Evolutionary conservation across 805 yeast species (phyloP).

Genomic region (Cyberlindnera saturnus): DNA sequence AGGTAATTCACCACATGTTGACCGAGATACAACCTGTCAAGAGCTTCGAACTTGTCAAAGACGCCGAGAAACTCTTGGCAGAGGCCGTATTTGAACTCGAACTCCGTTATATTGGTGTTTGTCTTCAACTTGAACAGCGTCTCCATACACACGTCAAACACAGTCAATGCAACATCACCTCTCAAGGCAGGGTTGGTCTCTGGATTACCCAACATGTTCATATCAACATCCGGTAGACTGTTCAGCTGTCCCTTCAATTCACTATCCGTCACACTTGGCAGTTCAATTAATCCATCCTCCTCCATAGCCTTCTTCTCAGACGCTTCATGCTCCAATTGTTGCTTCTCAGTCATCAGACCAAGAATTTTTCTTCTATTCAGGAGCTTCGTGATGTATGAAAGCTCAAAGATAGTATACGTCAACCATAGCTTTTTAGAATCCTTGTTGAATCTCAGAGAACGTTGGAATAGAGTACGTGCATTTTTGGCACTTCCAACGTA

Average conservation of each 20-base stretch:
- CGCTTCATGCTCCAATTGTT: slow-evolving; percentile 46
- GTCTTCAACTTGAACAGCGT: slow-evolving; percentile 26
- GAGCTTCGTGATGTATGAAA: slow-evolving; percentile 77
- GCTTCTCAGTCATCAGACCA: slow-evolving; percentile 69
- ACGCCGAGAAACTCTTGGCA: slow-evolving; percentile 43
- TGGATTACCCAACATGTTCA: slow-evolving; percentile 79
- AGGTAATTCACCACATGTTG: slow-evolving; percentile 57
- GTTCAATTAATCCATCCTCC: slow-evolving; percentile 32
- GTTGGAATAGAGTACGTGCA: slow-evolving; percentile 80
- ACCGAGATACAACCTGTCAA: slow-evolving; percentile 63
- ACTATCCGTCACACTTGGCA: slow-evolving; percentile 45
- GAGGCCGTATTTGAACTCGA: slow-evolving; percentile 32
- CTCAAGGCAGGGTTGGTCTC: slow-evolving; percentile 75
- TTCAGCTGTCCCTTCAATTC: slow-evolving; percentile 57
- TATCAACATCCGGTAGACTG: slow-evolving; percentile 79
- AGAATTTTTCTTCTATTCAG: slow-evolving; percentile 77
- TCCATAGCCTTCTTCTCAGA: slow-evolving; percentile 25
- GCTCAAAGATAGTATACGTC: slow-evolving; percentile 82
- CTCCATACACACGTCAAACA: slow-evolving; percentile 62
- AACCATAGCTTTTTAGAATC: slow-evolving; percentile 72
- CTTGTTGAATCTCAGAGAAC: slow-evolving; percentile 77
- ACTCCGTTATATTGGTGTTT: slow-evolving; percentile 15
- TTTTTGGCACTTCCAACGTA: slow-evolving; percentile 83
- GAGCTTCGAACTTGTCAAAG: slow-evolving; percentile 63
- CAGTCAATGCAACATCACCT: slow-evolving; percentile 66